These are phyloP conservation scores for Adiantum capillusveneris DNA, from an alignment of 75 land plant species.

Conservation along the genomic window DNA sequence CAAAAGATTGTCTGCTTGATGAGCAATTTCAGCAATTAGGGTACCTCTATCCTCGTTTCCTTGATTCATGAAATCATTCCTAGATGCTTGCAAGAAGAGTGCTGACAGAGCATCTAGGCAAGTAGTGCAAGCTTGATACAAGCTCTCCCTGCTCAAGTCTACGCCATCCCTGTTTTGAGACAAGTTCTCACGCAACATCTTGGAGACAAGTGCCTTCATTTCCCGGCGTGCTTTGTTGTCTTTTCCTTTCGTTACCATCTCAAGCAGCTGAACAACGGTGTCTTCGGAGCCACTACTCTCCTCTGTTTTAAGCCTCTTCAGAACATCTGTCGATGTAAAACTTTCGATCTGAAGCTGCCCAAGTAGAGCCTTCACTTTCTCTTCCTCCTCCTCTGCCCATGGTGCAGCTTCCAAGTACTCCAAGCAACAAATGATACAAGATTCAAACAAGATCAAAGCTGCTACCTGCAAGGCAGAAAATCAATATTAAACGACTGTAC, in stretches of 20 bases:
- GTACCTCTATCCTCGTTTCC: slow-evolving; percentile 27
- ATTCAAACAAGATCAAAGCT: slow-evolving; percentile 43
- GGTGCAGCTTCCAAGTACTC: slow-evolving; percentile 80
- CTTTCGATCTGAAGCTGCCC: slow-evolving; percentile 37
- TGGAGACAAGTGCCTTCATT: slow-evolving; percentile 60
- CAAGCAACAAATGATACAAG: slow-evolving; percentile 57
- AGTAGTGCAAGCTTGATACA: slow-evolving; percentile 49
- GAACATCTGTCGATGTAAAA: slow-evolving; percentile 34
- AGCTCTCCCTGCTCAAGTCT: slow-evolving; percentile 39
- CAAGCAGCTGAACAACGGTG: slow-evolving; percentile 46
- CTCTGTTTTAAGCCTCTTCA: slow-evolving; percentile 51
- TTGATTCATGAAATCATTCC: slow-evolving; percentile 24
- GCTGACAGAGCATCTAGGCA: slow-evolving; percentile 42
- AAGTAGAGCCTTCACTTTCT: slow-evolving; percentile 53
- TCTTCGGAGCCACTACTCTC: slow-evolving; percentile 35
- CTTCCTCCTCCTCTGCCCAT: slow-evolving; percentile 80
- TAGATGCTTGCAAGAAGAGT: slow-evolving; percentile 38
- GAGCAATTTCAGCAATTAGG: slow-evolving; percentile 32
- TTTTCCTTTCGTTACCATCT: slow-evolving; percentile 61
- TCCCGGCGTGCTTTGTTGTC: slow-evolving; percentile 72
- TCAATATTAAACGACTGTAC: not conserved
- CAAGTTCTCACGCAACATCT: slow-evolving; percentile 47
- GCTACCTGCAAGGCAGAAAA: slow-evolving; percentile 39
- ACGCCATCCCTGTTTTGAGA: slow-evolving; percentile 15
- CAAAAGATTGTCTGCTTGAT: slow-evolving; percentile 77